phyloP scores from a whole-genome alignment of 345 rosid genomes.

The Rhodamnia argentea region DNA sequence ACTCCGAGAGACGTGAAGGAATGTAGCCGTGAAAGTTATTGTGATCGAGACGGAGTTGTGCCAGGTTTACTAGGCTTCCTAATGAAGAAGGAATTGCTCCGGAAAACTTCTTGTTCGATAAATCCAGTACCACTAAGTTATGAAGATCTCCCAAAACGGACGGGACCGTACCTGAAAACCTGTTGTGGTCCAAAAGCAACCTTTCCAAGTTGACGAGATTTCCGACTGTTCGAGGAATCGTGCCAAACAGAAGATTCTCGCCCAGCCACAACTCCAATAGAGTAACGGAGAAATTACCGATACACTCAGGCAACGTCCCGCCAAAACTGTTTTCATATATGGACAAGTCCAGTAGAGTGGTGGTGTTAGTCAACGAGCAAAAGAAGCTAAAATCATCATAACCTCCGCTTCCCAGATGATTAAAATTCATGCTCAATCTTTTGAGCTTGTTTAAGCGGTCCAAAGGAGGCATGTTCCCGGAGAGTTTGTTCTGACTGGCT shows the following conservation, averaged over 20 bases:
- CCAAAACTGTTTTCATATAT: background rate
- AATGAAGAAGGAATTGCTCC: constrained; percentile 15
- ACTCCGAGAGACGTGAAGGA: constrained; percentile 7
- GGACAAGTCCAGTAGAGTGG: accelerated
- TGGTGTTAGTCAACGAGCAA: background rate
- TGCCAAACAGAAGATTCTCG: background rate
- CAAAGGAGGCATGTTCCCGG: constrained; percentile 6
- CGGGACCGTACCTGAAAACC: constrained; percentile 7
- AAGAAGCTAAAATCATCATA: background rate
- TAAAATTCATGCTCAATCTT: background rate
- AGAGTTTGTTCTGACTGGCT: accelerated
- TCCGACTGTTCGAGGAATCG: background rate
- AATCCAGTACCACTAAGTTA: background rate
- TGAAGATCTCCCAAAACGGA: constrained; percentile 3
- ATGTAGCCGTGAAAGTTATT: constrained; percentile 12
- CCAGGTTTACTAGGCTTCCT: background rate
- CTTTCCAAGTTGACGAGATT: background rate
- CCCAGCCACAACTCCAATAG: accelerated
- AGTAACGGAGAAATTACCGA: background rate
- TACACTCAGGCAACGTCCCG: background rate
- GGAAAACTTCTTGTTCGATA: background rate
- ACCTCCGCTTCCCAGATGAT: constrained; percentile 3
- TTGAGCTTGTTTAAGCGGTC: constrained; percentile 1
- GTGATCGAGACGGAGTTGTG: background rate
- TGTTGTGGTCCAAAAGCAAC: background rate